Evolutionary conservation across 1,284 basidiomycete species (phyloP).

Genomic region (Sporisorium exsertum): DNA sequence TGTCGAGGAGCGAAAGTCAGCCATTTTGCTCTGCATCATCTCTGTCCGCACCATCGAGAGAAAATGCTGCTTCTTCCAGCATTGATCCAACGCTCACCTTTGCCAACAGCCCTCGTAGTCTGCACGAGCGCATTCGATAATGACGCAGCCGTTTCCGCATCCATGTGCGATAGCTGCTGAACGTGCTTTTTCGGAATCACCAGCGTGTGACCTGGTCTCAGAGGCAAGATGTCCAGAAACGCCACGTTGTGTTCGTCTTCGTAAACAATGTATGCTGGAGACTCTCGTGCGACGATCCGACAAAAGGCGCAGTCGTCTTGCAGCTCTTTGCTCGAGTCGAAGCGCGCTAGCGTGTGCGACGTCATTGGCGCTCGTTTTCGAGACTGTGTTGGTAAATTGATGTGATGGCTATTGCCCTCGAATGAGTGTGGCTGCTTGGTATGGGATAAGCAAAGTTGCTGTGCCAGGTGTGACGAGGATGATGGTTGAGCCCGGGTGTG

Average conservation of each 20-base stretch:
- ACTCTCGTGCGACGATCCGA: conserved; percentile 24
- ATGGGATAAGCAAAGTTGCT: not conserved
- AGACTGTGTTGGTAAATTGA: no score
- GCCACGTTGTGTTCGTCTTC: conserved; percentile 76
- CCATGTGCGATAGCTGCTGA: conserved; percentile 21
- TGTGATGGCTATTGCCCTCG: no score
- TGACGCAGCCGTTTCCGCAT: conserved; percentile 24
- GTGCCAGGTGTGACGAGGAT: not conserved
- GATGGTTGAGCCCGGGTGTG: not conserved
- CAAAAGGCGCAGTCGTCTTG: conserved; percentile 51
- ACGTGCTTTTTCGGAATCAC: conserved; percentile 53
- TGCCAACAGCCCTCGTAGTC: conserved; percentile 44
- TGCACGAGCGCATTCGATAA: conserved; percentile 41
- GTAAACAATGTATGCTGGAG: conserved; percentile 44
- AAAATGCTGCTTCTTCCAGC: not conserved
- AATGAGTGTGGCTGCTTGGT: no score
- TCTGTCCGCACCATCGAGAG: not conserved
- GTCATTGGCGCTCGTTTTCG: conserved; percentile 14
- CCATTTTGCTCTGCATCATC: not conserved
- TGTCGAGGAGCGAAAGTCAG: conserved; percentile 4
- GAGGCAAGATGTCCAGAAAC: conserved; percentile 79
- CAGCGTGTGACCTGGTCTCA: conserved; percentile 72
- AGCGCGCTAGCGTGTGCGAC: conserved; percentile 43
- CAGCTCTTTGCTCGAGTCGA: conserved; percentile 32
- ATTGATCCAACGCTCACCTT: conserved; percentile 23